Evolutionary conservation across 2,329 filamentous ascomycete genomes (phyloP), one percentile per base, ranked within the genome.

Genomic region (Tolypocladium endophyticum): DNA sequence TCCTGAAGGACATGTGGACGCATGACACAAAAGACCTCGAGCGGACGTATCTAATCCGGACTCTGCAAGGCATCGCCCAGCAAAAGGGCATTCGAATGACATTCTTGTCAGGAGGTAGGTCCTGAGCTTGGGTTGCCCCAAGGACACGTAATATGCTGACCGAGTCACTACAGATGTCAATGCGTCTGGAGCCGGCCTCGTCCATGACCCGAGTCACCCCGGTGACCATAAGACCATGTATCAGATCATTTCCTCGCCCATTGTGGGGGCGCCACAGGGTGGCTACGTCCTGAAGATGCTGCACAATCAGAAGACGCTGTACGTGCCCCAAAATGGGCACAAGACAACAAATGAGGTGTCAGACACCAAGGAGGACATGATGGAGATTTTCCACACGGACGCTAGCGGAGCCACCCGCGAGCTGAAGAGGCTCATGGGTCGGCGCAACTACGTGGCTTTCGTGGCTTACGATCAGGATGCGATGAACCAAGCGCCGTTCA

Each of bases 351-450:
- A 91, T 62, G 83, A 87, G 64, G 82, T 89, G 1, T 89, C 87
- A 1, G 94, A 99, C 72, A 99, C 94, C 55, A 97, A 99, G 75
- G 94, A 99, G 74, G 94, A 99, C 75, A 99, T 99, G 94, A 96
- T 99, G 89, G 94, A 99, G 78, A 95, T 99, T 65, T 99, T 99
- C 82, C 91, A 94, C 68, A 90, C 88, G 9, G 94, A 99, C 67
- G 91, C 94, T 20, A 90, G 87, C 58, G 93, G 94, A n/a, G 79
- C 85, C 41, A 80, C 86, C 0, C 82, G 92, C 55, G 93, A 97
- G 73, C 81, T 92, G 70, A 92, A 92, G 77, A 89, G 93, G 69
- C 82, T 99, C 57, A 99, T 99, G 92, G 91, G 88, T 0, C 81
- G 93, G 50, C 81, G 94, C 61, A 97, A 97, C 71, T 99, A 97